phyloP scores from a whole-genome alignment of 2,329 filamentous ascomycete genomes.

The Fusarium buxicola region DNA sequence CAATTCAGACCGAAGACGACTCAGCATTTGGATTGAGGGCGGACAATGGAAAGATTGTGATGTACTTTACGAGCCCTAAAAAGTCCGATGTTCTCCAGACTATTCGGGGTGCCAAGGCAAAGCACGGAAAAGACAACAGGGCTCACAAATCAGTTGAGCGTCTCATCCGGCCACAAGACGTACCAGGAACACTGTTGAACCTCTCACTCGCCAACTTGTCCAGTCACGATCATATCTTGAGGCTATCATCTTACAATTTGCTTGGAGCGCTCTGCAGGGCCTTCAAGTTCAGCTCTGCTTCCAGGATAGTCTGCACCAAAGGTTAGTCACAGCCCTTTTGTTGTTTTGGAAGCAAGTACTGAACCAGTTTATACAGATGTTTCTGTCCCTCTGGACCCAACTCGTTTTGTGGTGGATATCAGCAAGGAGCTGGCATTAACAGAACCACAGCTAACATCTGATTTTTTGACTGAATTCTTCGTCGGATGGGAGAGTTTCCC shows the following conservation, averaged over 20 bases:
- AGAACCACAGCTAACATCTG: slow-evolving; percentile 74
- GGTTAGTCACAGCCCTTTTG: slow-evolving; percentile 54
- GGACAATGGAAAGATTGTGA: slow-evolving; percentile 76
- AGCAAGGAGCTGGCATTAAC: slow-evolving; percentile 71
- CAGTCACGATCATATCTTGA: slow-evolving; percentile 68
- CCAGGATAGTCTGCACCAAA: slow-evolving; percentile 71
- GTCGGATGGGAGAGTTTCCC: slow-evolving; percentile 78
- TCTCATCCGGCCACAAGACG: slow-evolving; percentile 75
- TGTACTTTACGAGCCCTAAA: slow-evolving; percentile 77
- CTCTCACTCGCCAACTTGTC: slow-evolving; percentile 75
- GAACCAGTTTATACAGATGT: slow-evolving; percentile 59
- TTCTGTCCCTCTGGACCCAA: slow-evolving; percentile 71
- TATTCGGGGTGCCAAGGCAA: slow-evolving; percentile 71
- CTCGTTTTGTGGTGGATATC: slow-evolving; percentile 73
- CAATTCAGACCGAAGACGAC: slow-evolving; percentile 73
- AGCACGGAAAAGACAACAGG: slow-evolving; percentile 72
- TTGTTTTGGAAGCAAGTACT: background rate
- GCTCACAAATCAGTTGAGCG: slow-evolving; percentile 72
- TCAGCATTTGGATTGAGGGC: slow-evolving; percentile 74
- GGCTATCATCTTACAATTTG: slow-evolving; percentile 75
- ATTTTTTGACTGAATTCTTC: slow-evolving; percentile 80
- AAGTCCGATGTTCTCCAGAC: slow-evolving; percentile 72
- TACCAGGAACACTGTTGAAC: slow-evolving; percentile 76
- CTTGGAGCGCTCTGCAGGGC: slow-evolving; percentile 74
- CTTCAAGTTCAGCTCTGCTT: slow-evolving; percentile 73